Percentiles rank a stretch among this genome's conserved stretches.
phyloP scores from a whole-genome alignment of 208 protist genomes.

The Endotrypanum monterogeii region DNA sequence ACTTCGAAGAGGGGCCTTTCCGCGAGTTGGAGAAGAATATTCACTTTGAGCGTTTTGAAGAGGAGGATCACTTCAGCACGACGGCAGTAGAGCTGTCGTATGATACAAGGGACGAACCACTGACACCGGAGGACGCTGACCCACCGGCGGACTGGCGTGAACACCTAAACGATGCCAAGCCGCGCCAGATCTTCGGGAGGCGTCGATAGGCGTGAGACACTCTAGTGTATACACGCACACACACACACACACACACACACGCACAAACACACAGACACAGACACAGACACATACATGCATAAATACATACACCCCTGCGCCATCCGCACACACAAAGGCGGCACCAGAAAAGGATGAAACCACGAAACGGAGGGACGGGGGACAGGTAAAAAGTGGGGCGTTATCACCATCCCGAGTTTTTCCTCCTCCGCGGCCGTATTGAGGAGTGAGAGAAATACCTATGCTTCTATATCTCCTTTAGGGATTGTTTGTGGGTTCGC shows the following conservation, averaged over 20 bases:
- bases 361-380: not conserved
- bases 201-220: slow-evolving; percentile 21
- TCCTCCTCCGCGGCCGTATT: not conserved
- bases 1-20: slow-evolving; percentile 50
- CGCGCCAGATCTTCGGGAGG: slow-evolving; percentile 28
- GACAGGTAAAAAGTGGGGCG: not conserved
- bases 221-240: not conserved
- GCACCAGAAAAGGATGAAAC: not conserved
- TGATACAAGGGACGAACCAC: slow-evolving; percentile 67
- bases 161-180: slow-evolving; percentile 62
- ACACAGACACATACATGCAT: not conserved
- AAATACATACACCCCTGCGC: too few relatives aligned
- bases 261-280: too few relatives aligned
- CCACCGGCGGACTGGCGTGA: slow-evolving; percentile 82
- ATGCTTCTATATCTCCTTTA: not conserved
- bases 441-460: not conserved
- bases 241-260: not conserved
- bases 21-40: slow-evolving; percentile 65
- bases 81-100: slow-evolving; percentile 79
- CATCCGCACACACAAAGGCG: not conserved
- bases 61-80: slow-evolving; percentile 67
- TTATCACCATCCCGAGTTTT: not conserved
- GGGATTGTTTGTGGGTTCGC: not conserved
- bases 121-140: slow-evolving; percentile 76
- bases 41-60: slow-evolving; percentile 58